Conservation (phyloP, 495 filamentous ascomycete genomes). For the Penicillium pulvis region DNA sequence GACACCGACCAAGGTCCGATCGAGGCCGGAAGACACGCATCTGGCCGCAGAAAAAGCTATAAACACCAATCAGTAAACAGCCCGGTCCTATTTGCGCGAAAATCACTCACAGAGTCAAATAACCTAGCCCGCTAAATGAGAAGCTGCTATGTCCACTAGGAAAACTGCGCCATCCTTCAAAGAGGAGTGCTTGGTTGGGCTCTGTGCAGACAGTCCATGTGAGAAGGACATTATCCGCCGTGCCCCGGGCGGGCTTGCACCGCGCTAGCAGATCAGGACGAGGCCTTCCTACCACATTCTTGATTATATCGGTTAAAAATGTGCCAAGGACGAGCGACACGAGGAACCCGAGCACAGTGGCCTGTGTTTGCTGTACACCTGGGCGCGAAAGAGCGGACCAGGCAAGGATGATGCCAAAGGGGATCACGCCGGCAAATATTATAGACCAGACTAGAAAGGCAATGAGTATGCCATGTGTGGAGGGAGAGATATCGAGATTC, state of each 20-base stretch:
- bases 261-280: constrained; percentile 86
- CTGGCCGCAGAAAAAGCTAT: constrained; percentile 73
- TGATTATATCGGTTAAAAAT: constrained; percentile 87
- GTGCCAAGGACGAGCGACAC: constrained; percentile 76
- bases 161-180: constrained; percentile 93
- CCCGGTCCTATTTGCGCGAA: not conserved
- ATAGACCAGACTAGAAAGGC: constrained; percentile 63
- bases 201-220: constrained; percentile 80
- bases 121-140: constrained; percentile 83
- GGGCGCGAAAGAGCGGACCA: constrained; percentile 65
- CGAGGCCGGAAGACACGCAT: constrained; percentile 76
- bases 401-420: constrained; percentile 62
- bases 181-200: constrained; percentile 70
- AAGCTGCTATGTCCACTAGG: constrained; percentile 88
- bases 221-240: constrained; percentile 67
- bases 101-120: constrained; percentile 61
- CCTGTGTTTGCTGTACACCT: constrained; percentile 78
- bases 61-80: not conserved
- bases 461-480: constrained; percentile 4
- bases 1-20: constrained; percentile 65
- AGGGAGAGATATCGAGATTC: constrained; percentile 23
- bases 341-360: constrained; percentile 76
- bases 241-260: constrained; percentile 72
- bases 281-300: constrained; percentile 88
- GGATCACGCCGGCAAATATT: constrained; percentile 71